Base-by-base conservation (phyloP, 2,329 filamentous ascomycete species). In the Colletotrichum euphorbiae region DNA sequence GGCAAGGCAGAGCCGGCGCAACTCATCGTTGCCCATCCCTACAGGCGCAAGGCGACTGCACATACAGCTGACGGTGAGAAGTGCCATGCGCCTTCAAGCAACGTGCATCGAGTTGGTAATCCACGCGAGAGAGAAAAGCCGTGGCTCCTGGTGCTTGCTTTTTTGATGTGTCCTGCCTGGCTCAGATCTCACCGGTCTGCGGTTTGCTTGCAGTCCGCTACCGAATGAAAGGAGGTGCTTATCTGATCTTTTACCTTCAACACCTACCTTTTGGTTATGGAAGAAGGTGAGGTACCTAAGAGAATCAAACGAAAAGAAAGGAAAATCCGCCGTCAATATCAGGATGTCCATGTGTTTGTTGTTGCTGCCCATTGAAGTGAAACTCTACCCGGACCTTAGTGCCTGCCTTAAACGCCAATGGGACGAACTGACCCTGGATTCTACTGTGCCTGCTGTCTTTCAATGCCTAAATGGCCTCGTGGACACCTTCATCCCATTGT, bases 391-490 rank as follows among this genome's bases (percentile, higher is more conserved):
- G n/a, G n/a, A n/a, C n/a, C 52, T 56, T 50, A 50, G 56, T 36
- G 17, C 13, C 45, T 36, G 17, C 13, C 45, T 46, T 17, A 43
- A 52, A 36, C 21, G 36, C 31, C 24, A 45, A 64, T 65, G 61
- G 54, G 61, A 68, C 46, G 65, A 68, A 68, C 65, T 48, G 55
- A 45, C 50, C 59, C 59, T 50, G 15, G 48, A 40, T 58, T 67
- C 15, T 50, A n/a, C 59, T 55, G 48, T 45, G 59, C 40, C 38
- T 43, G 13, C 40, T 42, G 63, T 54, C 17, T 65, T 40, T 7
- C 24, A 24, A 24, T 24, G 24, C 24, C 24, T 21, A 21, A 40
- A 31, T 31, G 19, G 51, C 28, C 46, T 45, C 13, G 33, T 33
- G 24, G 51, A 46, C 19, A 21, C 19, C 54, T 54, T 65, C 65